A percentile compares a stretch with the other conserved stretches of the same genome.
Conservation (phyloP, 2,329 filamentous ascomycete genomes). For the Cercospora nicotianae region DNA sequence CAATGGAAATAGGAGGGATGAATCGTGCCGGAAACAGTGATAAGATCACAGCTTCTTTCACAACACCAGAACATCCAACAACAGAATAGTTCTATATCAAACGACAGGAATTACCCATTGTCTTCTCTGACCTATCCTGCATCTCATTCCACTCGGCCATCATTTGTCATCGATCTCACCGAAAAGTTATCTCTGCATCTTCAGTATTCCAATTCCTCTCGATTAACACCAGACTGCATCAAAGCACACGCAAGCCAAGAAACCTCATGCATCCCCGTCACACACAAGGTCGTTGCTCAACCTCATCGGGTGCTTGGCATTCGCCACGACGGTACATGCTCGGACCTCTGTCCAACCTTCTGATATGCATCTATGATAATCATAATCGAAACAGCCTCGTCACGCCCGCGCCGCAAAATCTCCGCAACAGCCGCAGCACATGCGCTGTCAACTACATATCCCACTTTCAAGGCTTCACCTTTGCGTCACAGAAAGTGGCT, state of each 20-base stretch:
- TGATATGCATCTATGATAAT: not conserved
- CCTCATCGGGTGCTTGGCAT: not conserved
- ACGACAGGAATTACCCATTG: not conserved
- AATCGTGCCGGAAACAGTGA: not conserved
- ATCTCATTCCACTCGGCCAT: not conserved
- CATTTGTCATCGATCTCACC: not conserved
- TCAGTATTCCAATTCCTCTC: too few relatives aligned
- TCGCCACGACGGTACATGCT: not conserved
- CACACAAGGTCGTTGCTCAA: not conserved
- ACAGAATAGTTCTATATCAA: not conserved
- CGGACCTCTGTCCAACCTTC: not conserved
- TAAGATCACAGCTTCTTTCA: not conserved
- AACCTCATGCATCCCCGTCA: not conserved
- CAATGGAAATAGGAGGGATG: not conserved
- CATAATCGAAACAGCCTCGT: not conserved
- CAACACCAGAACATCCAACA: not conserved
- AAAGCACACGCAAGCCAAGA: not conserved
- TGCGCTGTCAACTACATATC: not conserved
- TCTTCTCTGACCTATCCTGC: not conserved
- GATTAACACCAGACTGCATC: not conserved
- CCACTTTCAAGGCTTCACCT: not conserved
- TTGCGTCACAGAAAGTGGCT: not conserved
- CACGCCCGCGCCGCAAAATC: not conserved
- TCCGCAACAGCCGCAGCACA: not conserved
- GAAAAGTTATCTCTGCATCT: too few relatives aligned